phyloP scores from a whole-genome alignment of 768 basidiomycete genomes.

The Mycena maculata region DNA sequence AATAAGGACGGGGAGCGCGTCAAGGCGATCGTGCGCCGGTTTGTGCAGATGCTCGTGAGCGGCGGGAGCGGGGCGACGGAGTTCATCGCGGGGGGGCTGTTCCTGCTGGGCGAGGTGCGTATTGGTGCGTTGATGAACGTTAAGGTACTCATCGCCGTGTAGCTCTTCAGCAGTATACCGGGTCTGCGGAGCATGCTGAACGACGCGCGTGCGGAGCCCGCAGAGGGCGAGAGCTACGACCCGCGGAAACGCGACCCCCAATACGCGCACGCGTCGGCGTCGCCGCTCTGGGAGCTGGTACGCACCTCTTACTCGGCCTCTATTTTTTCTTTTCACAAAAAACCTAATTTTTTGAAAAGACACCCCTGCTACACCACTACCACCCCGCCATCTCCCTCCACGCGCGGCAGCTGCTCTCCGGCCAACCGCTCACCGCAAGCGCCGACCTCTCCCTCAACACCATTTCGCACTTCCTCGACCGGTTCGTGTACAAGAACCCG shows the following conservation, averaged over 20 bases:
- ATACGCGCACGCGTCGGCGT: conserved; percentile 81
- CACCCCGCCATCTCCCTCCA: conserved; percentile 93
- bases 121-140: neutral
- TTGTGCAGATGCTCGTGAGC: conserved; percentile 81
- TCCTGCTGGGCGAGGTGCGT: conserved; percentile 86
- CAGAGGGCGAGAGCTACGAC: conserved; percentile 70
- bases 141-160: conserved; percentile 9
- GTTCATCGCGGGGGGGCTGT: conserved; percentile 90
- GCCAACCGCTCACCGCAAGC: conserved; percentile 80
- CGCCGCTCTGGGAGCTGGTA: conserved; percentile 93
- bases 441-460: conserved; percentile 94
- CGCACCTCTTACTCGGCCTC: conserved; percentile 35
- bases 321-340: neutral
- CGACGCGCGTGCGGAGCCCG: conserved; percentile 37
- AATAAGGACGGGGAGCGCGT: conserved; percentile 65
- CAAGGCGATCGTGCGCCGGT: conserved; percentile 84
- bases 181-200: conserved; percentile 57
- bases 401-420: conserved; percentile 81
- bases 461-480: conserved; percentile 93
- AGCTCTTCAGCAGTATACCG: conserved; percentile 57
- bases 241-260: conserved; percentile 91
- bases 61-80: conserved; percentile 83
- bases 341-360: too few relatives aligned
- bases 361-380: conserved; percentile 84
- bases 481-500: conserved; percentile 97